Evolutionary conservation across 2,329 filamentous ascomycete species (phyloP).

Genomic region (Aspergillus fischeri): DNA sequence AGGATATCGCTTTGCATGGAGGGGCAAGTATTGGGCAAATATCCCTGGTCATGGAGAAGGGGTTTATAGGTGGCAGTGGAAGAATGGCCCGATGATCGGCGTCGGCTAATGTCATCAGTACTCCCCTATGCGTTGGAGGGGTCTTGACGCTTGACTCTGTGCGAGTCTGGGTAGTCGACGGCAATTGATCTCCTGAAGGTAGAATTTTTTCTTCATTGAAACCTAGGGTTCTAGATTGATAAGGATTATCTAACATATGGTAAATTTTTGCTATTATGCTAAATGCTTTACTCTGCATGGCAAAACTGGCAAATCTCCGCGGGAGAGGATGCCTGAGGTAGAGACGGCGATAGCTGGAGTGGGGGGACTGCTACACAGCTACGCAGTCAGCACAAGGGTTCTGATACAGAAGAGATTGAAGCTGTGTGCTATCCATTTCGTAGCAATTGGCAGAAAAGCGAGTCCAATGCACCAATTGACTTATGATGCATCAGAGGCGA

Average conservation of each 20-base stretch:
- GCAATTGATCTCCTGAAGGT: background rate
- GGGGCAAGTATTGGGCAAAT: no score
- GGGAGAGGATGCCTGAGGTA: background rate
- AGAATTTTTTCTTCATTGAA: background rate
- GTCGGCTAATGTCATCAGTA: background rate
- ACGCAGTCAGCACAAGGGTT: background rate
- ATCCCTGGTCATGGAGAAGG: background rate
- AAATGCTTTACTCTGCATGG: background rate
- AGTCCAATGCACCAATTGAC: no score
- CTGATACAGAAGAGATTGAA: background rate
- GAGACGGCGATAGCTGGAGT: background rate
- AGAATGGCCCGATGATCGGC: background rate
- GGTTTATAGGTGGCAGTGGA: background rate
- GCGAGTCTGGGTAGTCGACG: background rate
- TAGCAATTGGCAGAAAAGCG: no score
- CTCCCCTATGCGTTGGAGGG: no score
- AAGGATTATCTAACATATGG: background rate
- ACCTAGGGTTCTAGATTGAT: background rate
- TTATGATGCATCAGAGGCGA: background rate
- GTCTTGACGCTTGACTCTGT: no score
- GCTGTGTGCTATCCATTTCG: no score
- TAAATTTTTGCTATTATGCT: background rate
- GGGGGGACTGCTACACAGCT: no score
- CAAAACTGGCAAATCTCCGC: background rate
- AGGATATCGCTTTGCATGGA: background rate